These are phyloP conservation scores for Reticulascus tulasneorum DNA, from an alignment of 2,329 filamentous ascomycete species.

Conservation along the genomic window DNA sequence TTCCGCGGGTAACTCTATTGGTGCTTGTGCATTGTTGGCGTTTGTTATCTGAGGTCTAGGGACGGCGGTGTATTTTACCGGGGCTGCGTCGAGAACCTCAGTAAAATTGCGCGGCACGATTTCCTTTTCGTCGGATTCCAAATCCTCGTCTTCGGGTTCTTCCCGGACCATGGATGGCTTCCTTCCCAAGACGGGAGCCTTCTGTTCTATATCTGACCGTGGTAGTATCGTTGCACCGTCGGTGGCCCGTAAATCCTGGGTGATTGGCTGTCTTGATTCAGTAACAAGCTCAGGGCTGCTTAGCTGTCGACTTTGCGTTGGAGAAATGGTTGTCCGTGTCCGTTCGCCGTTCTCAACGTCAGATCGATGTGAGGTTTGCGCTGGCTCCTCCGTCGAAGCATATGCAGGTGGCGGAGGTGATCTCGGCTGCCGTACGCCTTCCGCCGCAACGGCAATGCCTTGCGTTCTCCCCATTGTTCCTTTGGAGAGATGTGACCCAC, in stretches of 20 bases:
- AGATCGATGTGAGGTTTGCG: no score
- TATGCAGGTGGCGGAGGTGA: conserved; percentile 8
- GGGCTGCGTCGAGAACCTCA: conserved; percentile 28
- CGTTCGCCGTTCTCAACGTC: no score
- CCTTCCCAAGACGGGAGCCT: conserved; percentile 22
- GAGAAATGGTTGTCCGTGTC: no score
- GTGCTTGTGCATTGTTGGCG: conserved; percentile 5
- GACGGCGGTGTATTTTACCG: conserved; percentile 20
- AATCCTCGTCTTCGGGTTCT: conserved; percentile 34
- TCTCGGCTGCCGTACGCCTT: conserved; percentile 1
- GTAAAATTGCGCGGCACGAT: conserved; percentile 8
- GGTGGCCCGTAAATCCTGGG: conserved; percentile 5
- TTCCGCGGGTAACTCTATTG: not conserved
- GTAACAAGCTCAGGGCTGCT: no score
- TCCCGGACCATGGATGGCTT: conserved; percentile 44
- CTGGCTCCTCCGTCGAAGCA: not conserved
- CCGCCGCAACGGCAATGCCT: conserved; percentile 40
- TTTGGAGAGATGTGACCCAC: conserved; percentile 43
- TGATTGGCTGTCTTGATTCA: not conserved
- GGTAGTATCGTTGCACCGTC: conserved; percentile 5
- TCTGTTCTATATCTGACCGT: conserved; percentile 2
- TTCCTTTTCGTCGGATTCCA: conserved; percentile 9
- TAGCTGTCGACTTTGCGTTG: no score
- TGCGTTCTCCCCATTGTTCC: conserved; percentile 50
- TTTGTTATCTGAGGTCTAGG: conserved; percentile 19